Base-by-base conservation (phyloP, 2,329 filamentous ascomycete species). In the Cladophialophora yegresii region DNA sequence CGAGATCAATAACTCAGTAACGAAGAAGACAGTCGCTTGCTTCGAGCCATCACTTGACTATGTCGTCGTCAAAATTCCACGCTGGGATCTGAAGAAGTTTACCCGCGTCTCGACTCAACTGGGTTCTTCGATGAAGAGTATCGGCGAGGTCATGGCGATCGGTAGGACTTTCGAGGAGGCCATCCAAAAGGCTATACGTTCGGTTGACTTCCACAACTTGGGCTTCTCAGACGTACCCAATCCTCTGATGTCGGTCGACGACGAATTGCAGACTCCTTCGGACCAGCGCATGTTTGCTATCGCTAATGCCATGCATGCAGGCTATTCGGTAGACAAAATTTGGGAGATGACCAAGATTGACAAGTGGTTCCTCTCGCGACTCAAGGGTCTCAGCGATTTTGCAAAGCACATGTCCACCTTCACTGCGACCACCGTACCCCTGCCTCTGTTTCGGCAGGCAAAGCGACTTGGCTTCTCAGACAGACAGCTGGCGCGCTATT, bases 61-160 rank as follows among this genome's bases (percentile, higher is more conserved):
- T 76, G 91, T 96, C 58, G 95, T 98, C 20, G 93, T 98, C 72
- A 99, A 99, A 86, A 98, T 99, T 82, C 95, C 95, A 54, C 87
- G 95, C 72, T 99, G 95, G 95, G 95, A 99, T 80, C 80, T 99
- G 74, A 98, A 98, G 84, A 99, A 99, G 81, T 99, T 99, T 79
- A 96, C 91, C 30, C 88, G 95, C 70, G 95, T 98, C 23, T 98
- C 93, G 3, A 98, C 93, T 0, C 89, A 96, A 75, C 89, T 99
- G 26, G 93, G 93, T 32, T 98, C 95, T 2, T 96, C 93, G 12
- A 99, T 99, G 95, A 99, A 98, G 88, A 96, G 92, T 85, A 93
- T 99, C 59, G 95, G 95, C 74, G 95, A 99, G 77, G 95, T 99
- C 70, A 98, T 99, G 95, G 93, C 90, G 73, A 97, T 99, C 71